Base-by-base conservation (phyloP, 106 monocot species). In the Dendrobium catenatum region DNA sequence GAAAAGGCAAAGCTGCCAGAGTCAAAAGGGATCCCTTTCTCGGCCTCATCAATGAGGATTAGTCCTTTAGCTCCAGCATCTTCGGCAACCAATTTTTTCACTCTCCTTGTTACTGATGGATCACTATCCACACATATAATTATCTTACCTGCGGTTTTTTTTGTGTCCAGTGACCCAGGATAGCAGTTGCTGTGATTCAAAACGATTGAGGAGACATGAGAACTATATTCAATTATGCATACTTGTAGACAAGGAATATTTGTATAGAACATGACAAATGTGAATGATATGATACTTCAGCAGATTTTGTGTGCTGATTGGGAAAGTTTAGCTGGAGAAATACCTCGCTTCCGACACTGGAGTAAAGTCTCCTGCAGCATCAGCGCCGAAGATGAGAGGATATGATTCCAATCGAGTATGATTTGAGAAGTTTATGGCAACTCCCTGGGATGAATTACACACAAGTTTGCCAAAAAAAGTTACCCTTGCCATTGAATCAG, bases 331-430 rank as follows among this genome's bases (percentile, higher is more conserved):
- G 26, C 26, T 66, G 64, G 7, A 66, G 42, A 31, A 22, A 13
- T 80, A 96, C 96, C 94, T 98, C 83, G 97, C 90, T 80, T 98
- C 97, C 22, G 88, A 89, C 43, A 86, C 88, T 70, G 97, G 94
- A 5, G 97, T 92, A 26, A 78, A 90, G 42, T 86, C 79, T 83
- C 79, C 89, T 10, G 97, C 97, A 9, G 84, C 89, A 72, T 94
- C 88, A 59, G 84, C 80, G 47, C 91, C 97, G 43, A 89, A 88
- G 41, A 93, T 89, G 2, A 98, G 92, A 29, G 97, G 92, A 76
- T 87, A 87, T 17, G 85, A 78, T 46, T 55, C 81, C 15, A 82
- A 85, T 29, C 76, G 76, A 76, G 87, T 98, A 40, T 91, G 89
- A 55, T 98, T 98, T 19, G 97, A 95, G 80, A 98, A 98, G 79